phyloP scores from a whole-genome alignment of 768 basidiomycete genomes.

The Phanerodontia chrysosporium region DNA sequence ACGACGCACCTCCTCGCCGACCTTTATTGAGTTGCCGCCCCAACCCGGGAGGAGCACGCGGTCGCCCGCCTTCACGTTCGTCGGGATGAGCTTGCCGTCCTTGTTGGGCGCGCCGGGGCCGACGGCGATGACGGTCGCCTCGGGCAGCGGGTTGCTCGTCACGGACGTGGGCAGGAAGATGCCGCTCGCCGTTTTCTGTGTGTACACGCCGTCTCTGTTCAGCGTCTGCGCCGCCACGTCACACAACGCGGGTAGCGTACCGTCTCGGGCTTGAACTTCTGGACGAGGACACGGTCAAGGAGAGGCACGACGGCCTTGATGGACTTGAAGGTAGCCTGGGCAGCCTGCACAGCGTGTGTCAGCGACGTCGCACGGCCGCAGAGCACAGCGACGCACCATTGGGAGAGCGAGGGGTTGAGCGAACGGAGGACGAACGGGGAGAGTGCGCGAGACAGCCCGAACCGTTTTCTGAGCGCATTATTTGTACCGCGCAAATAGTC shows the following conservation, averaged over 20 bases:
- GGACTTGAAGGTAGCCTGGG: constrained; percentile 91
- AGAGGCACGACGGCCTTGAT: constrained; percentile 90
- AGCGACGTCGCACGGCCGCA: background rate
- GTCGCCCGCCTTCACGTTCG: constrained; percentile 83
- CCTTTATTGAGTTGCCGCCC: constrained; percentile 94
- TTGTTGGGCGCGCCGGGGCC: constrained; percentile 94
- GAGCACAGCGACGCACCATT: background rate
- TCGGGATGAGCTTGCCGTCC: constrained; percentile 71
- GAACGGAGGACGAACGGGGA: constrained; percentile 8
- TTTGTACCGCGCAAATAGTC: constrained; percentile 13
- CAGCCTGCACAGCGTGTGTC: constrained; percentile 44
- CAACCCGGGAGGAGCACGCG: constrained; percentile 91
- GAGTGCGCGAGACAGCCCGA: constrained; percentile 7
- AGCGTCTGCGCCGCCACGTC: background rate
- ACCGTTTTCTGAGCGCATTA: constrained; percentile 10
- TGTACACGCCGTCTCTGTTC: background rate
- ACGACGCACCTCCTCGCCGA: constrained; percentile 88
- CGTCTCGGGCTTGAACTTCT: constrained; percentile 94
- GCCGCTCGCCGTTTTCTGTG: constrained; percentile 94
- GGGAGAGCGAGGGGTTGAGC: background rate
- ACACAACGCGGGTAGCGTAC: constrained; percentile 47
- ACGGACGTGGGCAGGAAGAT: constrained; percentile 94
- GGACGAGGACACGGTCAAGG: constrained; percentile 94
- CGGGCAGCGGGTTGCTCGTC: constrained; percentile 82
- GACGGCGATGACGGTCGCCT: constrained; percentile 93